Base-by-base conservation (phyloP, 495 filamentous ascomycete species). In the Glutinoglossum americanum region DNA sequence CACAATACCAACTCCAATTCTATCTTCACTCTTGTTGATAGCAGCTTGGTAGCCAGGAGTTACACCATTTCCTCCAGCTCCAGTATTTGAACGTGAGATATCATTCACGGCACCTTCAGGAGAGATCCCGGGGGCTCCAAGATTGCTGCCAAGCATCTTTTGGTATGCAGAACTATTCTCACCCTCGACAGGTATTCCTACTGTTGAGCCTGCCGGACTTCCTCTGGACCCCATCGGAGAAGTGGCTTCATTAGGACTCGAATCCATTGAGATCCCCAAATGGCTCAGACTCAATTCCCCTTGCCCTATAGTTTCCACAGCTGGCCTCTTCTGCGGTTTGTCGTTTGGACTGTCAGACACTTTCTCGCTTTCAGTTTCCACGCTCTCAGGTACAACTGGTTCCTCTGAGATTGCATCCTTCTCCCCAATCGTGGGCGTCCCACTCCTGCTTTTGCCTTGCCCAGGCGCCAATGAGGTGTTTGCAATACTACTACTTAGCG, bases 231-330 rank as follows among this genome's bases (percentile, higher is more conserved):
- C 49, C 49, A 53, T 53, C 17, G 49, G 49, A 6, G 49, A 55
- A 21, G 27, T 59, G 54, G 45, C 64, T 57, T 33, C 28, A 10
- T 19, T 32, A 13, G 32, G n/a, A 33, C 32, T 62, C 10, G 69
- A 59, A 30, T 69, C 67, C 33, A 80, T 80, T 10, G 80, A 70
- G 39, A 88, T 82, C 15, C 84, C 84, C 30, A 96, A 70, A 62
- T 90, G 85, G 62, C 82, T 84, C 60, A 97, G 77, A 66, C 84
- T 89, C 48, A 98, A 73, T 64, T 96, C 84, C 0, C 92, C 92
- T 63, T 78, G 79, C 1, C 92, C 92, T 23, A 99, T 71, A 3
- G 93, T 99, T 65, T 93, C 87, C 17, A 96, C 78, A 11, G 92
- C 87, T 45, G 80, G 76, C 59, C 83, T 78, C 62, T 85, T 87